Evolutionary conservation across 106 monocot genomes (phyloP).

Genomic region (Agapanthus africanus): DNA sequence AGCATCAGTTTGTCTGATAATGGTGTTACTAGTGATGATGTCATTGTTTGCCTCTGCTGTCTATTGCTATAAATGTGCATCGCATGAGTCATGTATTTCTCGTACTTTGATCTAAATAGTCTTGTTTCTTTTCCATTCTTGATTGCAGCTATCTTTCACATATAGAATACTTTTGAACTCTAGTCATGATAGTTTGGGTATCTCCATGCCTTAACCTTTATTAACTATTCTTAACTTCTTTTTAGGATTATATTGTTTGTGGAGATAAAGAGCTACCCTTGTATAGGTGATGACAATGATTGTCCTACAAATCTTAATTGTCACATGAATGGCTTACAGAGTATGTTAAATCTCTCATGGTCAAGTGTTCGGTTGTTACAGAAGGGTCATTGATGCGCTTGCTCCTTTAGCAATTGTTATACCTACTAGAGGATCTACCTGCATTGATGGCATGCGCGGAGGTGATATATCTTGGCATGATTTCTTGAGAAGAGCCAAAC

Average conservation of each 20-base stretch:
- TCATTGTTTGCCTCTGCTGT: no score
- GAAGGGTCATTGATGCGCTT: conserved; percentile 82
- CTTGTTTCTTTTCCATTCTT: not conserved
- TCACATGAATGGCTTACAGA: not conserved
- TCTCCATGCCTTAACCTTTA: not conserved
- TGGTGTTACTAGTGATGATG: no score
- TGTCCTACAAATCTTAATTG: not conserved
- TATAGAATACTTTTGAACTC: not conserved
- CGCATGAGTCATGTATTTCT: no score
- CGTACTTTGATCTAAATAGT: not conserved
- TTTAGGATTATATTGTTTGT: conserved; percentile 79
- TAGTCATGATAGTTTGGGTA: not conserved
- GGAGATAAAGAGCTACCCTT: conserved; percentile 72
- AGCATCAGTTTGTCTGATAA: no score
- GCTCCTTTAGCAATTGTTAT: conserved; percentile 80
- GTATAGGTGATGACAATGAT: conserved; percentile 57
- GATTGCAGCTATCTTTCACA: not conserved
- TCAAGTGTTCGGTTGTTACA: conserved; percentile 25
- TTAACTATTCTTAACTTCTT: conserved; percentile 7
- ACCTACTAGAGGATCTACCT: conserved; percentile 34
- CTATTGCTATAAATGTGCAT: no score
- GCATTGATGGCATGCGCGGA: conserved; percentile 34
- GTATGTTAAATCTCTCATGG: conserved; percentile 8
- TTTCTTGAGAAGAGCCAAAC: conserved; percentile 54
- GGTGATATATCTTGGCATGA: conserved; percentile 77